Evolutionary conservation across 306 rosid genomes (phyloP).

Genomic region (Mimosa pudica): DNA sequence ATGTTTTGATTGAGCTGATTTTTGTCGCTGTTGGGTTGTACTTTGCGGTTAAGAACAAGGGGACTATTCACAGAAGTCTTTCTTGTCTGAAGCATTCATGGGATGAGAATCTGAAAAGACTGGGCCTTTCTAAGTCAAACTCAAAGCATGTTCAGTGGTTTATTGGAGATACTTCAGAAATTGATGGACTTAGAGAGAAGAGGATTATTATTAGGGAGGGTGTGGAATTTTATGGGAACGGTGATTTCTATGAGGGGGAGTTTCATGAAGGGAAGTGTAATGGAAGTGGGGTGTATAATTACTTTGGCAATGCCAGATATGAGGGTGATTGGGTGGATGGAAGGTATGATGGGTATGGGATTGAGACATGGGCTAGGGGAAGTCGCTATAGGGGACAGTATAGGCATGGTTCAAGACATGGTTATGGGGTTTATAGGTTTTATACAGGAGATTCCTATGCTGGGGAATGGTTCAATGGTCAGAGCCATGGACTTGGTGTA

Average conservation of each 20-base stretch:
- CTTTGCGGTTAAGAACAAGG: conserved; percentile 55
- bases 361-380: conserved; percentile 75
- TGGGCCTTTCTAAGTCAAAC: conserved; percentile 38
- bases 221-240: conserved; percentile 69
- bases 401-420: conserved; percentile 75
- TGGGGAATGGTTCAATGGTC: conserved; percentile 90
- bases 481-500: conserved; percentile 85
- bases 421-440: conserved; percentile 76
- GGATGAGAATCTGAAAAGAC: conserved; percentile 48
- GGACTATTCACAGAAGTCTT: conserved; percentile 46
- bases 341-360: conserved; percentile 63
- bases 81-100: conserved; percentile 51
- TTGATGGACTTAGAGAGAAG: conserved; percentile 16
- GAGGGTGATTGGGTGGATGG: conserved; percentile 82
- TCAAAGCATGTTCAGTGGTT: conserved; percentile 65
- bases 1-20: conserved; percentile 53
- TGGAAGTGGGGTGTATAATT: conserved; percentile 74
- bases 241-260: conserved; percentile 77
- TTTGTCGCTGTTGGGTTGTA: conserved; percentile 59
- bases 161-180: conserved; percentile 49
- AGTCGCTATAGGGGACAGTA: conserved; percentile 79
- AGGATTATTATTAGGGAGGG: conserved; percentile 56
- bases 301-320: conserved; percentile 59
- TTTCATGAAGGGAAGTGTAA: conserved; percentile 59
- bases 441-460: conserved; percentile 78